A percentile compares a stretch with the other conserved stretches of the same genome.
Evolutionary conservation across 805 yeast species (phyloP).

Genomic region (Starmerella bombicola): DNA sequence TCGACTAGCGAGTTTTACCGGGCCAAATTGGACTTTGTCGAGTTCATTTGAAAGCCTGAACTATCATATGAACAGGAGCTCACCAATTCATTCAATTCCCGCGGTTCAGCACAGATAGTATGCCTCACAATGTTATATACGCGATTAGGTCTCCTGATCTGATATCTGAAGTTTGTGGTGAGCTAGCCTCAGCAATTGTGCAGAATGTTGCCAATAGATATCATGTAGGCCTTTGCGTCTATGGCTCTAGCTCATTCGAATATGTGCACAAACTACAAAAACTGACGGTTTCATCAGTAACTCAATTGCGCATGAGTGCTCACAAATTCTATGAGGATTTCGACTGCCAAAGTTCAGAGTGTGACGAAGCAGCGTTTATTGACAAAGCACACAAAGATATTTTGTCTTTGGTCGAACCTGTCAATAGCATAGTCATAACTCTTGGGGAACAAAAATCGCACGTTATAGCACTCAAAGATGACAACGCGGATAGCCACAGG

Average conservation of each 20-base stretch:
- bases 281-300: conserved; percentile 1
- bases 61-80: too few species aligned
- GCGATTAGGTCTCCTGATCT: not conserved
- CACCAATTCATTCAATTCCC: too few species aligned
- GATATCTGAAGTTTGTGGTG: not conserved
- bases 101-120: not conserved
- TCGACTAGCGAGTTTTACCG: too few species aligned
- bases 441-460: not conserved
- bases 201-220: not conserved
- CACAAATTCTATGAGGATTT: not conserved
- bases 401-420: not conserved
- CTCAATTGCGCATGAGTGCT: conserved; percentile 1
- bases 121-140: conserved; percentile 2
- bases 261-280: not conserved
- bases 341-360: not conserved
- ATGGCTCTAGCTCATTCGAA: not conserved
- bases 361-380: not conserved
- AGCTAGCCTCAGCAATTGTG: conserved; percentile 7
- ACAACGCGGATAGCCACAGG: not conserved
- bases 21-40: too few species aligned
- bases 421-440: not conserved
- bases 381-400: not conserved
- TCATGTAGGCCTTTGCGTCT: conserved; percentile 1
- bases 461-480: not conserved
- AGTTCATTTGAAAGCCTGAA: too few species aligned